Conservation (phyloP, 2,329 filamentous ascomycete genomes). For the Verticillium isaacii region DNA sequence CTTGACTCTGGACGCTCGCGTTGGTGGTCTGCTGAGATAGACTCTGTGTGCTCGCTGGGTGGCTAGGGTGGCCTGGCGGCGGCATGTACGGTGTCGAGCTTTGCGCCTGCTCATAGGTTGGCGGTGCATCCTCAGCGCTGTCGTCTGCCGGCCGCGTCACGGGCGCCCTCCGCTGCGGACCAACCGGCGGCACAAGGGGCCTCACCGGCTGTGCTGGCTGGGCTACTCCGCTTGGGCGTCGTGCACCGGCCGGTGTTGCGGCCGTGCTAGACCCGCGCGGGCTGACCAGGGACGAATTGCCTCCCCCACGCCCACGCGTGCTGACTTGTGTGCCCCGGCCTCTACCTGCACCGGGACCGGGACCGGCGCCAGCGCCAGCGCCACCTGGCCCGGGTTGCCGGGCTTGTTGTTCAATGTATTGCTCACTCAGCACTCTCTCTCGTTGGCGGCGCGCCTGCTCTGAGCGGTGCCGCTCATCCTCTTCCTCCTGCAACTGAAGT, state of each 20-base stretch:
- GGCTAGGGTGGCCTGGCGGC: constrained; percentile 44
- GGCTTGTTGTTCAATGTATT: constrained; percentile 63
- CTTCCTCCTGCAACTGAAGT: constrained; percentile 89
- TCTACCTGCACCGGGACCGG: not conserved
- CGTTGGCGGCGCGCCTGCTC: constrained; percentile 57
- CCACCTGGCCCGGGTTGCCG: constrained; percentile 24
- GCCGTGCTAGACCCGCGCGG: constrained; percentile 15
- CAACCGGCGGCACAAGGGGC: constrained; percentile 38
- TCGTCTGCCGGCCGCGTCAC: constrained; percentile 32
- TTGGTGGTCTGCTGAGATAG: not conserved
- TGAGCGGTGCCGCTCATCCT: constrained; percentile 70
- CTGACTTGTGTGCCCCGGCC: constrained; percentile 1
- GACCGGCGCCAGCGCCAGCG: constrained; percentile 8
- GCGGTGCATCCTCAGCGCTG: constrained; percentile 46
- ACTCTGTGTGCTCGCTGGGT: constrained; percentile 31
- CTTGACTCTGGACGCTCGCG: not conserved
- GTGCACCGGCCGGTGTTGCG: not conserved
- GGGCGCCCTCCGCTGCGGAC: constrained; percentile 29
- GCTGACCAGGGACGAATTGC: constrained; percentile 7
- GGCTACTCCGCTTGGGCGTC: not conserved
- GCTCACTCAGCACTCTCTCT: constrained; percentile 65
- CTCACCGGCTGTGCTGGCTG: constrained; percentile 32
- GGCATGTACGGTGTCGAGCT: constrained; percentile 47
- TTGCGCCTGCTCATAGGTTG: constrained; percentile 54
- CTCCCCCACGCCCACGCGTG: constrained; percentile 4